Evolutionary conservation across 208 protist species (phyloP).

Genomic region (Leishmania guyanensis): DNA sequence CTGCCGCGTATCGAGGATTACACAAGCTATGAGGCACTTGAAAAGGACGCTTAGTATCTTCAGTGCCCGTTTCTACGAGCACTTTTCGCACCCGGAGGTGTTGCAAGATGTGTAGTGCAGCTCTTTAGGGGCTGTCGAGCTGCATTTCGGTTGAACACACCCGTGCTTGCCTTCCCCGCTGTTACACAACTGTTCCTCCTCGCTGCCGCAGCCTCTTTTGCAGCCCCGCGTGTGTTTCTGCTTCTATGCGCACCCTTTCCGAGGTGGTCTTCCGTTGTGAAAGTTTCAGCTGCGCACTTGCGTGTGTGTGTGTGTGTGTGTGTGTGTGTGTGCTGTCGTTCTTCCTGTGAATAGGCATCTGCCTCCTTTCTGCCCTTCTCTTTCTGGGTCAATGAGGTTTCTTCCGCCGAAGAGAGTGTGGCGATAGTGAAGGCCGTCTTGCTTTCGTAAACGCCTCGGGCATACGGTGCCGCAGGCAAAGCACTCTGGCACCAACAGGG

Average conservation of each 20-base stretch:
- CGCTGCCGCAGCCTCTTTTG: not conserved
- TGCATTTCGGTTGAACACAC: not conserved
- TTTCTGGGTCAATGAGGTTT: not conserved
- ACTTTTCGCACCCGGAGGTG: not conserved
- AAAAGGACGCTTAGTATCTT: not conserved
- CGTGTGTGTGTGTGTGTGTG: not conserved
- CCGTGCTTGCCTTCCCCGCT: not conserved
- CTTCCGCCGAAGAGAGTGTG: not conserved
- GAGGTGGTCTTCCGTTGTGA: not conserved
- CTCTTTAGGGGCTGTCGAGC: no score
- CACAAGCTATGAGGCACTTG: not conserved
- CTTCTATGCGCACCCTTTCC: not conserved
- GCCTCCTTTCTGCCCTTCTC: no score
- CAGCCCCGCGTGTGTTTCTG: not conserved
- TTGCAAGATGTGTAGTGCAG: not conserved
- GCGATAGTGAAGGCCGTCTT: not conserved
- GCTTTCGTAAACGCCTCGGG: not conserved
- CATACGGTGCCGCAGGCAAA: no score
- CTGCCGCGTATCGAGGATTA: constrained; percentile 39
- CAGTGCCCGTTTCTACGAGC: not conserved
- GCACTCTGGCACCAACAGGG: not conserved
- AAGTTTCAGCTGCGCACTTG: not conserved
- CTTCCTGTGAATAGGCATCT: not conserved
- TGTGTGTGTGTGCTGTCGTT: not conserved
- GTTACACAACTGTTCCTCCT: not conserved